phyloP scores from a whole-genome alignment of 2,329 filamentous ascomycete genomes.

The Fusarium torreyae region DNA sequence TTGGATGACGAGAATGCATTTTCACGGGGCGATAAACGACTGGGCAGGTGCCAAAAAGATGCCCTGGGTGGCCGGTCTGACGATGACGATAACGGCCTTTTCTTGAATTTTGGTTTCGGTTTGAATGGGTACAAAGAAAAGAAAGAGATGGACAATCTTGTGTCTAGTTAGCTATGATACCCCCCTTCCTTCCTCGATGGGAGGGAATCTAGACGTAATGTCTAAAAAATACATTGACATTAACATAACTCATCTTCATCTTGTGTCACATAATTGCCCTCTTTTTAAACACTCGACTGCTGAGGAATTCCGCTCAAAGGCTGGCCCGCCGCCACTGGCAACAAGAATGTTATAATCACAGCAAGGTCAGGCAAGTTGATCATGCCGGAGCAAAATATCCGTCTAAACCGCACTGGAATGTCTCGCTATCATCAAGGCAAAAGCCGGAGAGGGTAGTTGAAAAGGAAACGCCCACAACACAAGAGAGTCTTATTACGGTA shows the following conservation, averaged over 20 bases:
- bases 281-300: not conserved
- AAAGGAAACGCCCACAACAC: not conserved
- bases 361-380: not conserved
- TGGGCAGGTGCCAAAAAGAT: constrained; percentile 27
- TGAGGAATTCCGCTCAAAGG: not conserved
- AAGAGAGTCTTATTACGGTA: not conserved
- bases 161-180: constrained; percentile 39
- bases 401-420: constrained; percentile 21
- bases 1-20: constrained; percentile 41
- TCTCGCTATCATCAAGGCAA: not conserved
- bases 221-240: constrained; percentile 38
- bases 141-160: constrained; percentile 33
- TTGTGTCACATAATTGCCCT: not conserved
- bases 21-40: constrained; percentile 33
- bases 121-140: constrained; percentile 41
- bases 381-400: not conserved
- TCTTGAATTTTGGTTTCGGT: constrained; percentile 13
- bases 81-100: constrained; percentile 46
- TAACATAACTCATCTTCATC: not conserved
- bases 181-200: constrained; percentile 20
- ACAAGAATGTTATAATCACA: not conserved
- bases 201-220: constrained; percentile 44
- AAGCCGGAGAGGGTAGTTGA: not conserved
- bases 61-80: constrained; percentile 32
- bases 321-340: constrained; percentile 10